Evolutionary conservation across 2,329 filamentous ascomycete species (phyloP).

Genomic region (Corinectria fuckeliana): DNA sequence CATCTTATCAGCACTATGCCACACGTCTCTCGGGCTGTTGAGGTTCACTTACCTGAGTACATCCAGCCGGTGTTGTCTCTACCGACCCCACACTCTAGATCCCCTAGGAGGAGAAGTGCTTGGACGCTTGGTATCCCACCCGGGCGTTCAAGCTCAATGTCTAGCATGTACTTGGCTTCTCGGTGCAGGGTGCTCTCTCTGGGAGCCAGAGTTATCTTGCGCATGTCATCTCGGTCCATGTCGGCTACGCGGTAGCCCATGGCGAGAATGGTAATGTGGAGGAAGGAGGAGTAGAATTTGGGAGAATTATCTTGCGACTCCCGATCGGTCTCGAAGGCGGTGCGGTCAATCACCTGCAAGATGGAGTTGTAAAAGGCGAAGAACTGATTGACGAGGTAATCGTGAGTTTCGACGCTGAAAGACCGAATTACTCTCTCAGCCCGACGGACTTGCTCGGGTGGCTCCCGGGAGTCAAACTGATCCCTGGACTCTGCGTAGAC

Average conservation of each 20-base stretch:
- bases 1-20: not conserved
- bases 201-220: constrained; percentile 51
- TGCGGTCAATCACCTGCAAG: constrained; percentile 56
- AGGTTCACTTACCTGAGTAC: constrained; percentile 51
- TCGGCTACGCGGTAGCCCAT: constrained; percentile 61
- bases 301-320: constrained; percentile 47
- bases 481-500: constrained; percentile 52
- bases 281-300: constrained; percentile 58
- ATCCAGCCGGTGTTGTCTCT: constrained; percentile 62
- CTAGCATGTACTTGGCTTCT: constrained; percentile 61
- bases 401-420: constrained; percentile 54
- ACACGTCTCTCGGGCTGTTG: too few species aligned
- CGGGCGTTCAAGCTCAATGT: constrained; percentile 58
- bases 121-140: constrained; percentile 60
- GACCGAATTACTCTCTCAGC: constrained; percentile 56
- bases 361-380: constrained; percentile 59
- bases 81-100: constrained; percentile 60
- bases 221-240: constrained; percentile 55
- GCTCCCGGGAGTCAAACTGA: constrained; percentile 46
- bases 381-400: constrained; percentile 59
- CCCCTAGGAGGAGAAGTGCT: constrained; percentile 57
- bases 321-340: constrained; percentile 56
- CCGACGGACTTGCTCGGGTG: constrained; percentile 53
- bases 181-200: constrained; percentile 60
- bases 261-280: constrained; percentile 59